Conservation (phyloP, 2,329 filamentous ascomycete genomes). For the Aspergillus sp. region DNA sequence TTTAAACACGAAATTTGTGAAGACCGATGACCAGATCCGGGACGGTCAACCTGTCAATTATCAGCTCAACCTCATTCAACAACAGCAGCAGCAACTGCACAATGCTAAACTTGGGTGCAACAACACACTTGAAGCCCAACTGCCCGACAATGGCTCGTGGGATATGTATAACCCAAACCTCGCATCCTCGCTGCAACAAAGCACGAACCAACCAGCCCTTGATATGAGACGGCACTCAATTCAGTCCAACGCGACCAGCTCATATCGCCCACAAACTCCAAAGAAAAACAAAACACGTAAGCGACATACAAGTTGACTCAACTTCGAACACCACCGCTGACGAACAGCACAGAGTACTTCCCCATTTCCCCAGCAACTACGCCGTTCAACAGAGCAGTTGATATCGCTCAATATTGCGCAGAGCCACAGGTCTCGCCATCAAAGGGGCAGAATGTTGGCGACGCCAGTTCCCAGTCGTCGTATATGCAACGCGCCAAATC, state of each 20-base stretch:
- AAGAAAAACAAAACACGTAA: constrained; percentile 61
- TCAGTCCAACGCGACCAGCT: constrained; percentile 38
- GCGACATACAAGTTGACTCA: constrained; percentile 24
- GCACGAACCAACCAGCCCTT: constrained; percentile 21
- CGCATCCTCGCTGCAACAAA: constrained; percentile 23
- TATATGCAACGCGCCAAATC: constrained; percentile 49
- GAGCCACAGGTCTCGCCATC: constrained; percentile 42
- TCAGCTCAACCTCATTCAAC: constrained; percentile 30
- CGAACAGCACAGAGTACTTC: constrained; percentile 53
- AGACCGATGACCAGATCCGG: constrained; percentile 15
- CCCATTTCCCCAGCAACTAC: constrained; percentile 69
- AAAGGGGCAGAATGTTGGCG: constrained; percentile 36
- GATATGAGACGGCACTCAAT: constrained; percentile 37
- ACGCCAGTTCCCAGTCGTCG: constrained; percentile 32
- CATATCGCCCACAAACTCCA: constrained; percentile 61
- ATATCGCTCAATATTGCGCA: constrained; percentile 38
- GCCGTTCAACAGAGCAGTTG: constrained; percentile 48
- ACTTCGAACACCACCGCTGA: constrained; percentile 20
- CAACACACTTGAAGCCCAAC: constrained; percentile 21
- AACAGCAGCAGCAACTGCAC: constrained; percentile 30
- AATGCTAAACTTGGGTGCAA: constrained; percentile 19
- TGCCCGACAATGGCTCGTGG: constrained; percentile 26
- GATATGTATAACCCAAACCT: constrained; percentile 25
- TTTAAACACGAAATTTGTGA: constrained; percentile 20
- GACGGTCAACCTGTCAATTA: constrained; percentile 23